Conservation (phyloP, 345 rosid genomes). For the Eucalyptus sp. region DNA sequence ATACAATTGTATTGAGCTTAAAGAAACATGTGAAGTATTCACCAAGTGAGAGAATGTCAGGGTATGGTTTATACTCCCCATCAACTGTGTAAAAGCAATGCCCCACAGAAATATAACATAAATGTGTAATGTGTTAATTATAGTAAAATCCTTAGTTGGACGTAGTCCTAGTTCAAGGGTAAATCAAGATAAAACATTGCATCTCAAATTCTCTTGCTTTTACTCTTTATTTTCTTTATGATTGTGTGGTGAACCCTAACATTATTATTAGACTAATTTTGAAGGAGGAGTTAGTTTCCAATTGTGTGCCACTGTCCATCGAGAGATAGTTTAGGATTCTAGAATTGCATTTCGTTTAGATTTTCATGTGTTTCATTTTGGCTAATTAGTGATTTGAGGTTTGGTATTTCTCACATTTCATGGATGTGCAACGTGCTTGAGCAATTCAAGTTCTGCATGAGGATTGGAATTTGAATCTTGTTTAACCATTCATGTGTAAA, state of each 20-base stretch:
- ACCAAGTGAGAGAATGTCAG: background rate
- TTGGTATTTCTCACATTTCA: background rate
- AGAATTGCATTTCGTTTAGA: background rate
- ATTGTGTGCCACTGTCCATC: background rate
- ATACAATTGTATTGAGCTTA: background rate
- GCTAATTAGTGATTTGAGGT: background rate
- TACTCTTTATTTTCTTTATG: background rate
- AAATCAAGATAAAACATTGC: rapidly evolving
- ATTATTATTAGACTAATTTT: background rate
- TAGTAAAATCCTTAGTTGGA: background rate
- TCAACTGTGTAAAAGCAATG: rapidly evolving
- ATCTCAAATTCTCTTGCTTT: background rate
- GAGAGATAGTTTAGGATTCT: background rate
- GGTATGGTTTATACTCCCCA: rapidly evolving
- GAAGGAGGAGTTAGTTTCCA: background rate
- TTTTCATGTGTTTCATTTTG: background rate
- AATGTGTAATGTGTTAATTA: background rate
- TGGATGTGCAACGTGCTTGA: background rate
- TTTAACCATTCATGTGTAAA: background rate
- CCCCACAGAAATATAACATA: rapidly evolving
- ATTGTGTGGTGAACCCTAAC: rapidly evolving
- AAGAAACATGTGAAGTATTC: background rate
- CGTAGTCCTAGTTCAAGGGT: background rate
- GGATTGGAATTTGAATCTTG: background rate
- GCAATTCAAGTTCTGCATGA: background rate